Evolutionary conservation across 768 basidiomycete species (phyloP), one percentile per base, ranked within the genome.

Genomic region (Naganishia onofrii): DNA sequence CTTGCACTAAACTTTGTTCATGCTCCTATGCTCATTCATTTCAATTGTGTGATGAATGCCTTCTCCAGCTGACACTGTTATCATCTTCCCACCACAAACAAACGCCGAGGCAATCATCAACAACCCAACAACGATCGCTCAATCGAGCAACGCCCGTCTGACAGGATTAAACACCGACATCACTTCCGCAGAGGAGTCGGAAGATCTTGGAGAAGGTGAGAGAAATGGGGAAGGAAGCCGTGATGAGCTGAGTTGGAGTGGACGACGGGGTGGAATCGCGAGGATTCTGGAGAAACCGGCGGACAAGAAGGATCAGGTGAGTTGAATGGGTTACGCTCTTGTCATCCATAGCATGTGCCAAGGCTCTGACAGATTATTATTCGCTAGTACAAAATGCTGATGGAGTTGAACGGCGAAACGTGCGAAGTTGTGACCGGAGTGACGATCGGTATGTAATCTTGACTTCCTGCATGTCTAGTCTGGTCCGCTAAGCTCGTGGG

Each of bases 371-470:
- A 7, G 3, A 58, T 7, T 8, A 12, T 8, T 21, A 1, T 36
- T 2, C 19, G 23, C 9, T 89, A 97, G 79, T 76, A 90, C 56
- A 86, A 90, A 28, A 95, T 93, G 91, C 84, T 99, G 67, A 82
- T 89, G 56, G 90, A 93, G 70, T 83, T 96, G 72, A 93, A 93
- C 63, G 95, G 93, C 8, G 84, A 85, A 58, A 85, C 88, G 0
- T 95, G 93, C 74, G 91, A 95, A 78, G 92, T 97, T 26, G 91
- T 96, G 26, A 97, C 94, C 0, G 95, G 93, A 10, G 87, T 97
- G 21, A 85, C 87, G 17, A 80, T 98, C 13, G 90, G 92, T 92
- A 70, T 73, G 87, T 72, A 23, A 53, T 64, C 7, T 10, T 55
- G 21, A n/a, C 57, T 53, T 34, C 3, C 34, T 17, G 8, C 23